These are phyloP conservation scores for Sugiyamaella valdiviana DNA, from an alignment of 805 yeast genomes.

Conservation along the genomic window DNA sequence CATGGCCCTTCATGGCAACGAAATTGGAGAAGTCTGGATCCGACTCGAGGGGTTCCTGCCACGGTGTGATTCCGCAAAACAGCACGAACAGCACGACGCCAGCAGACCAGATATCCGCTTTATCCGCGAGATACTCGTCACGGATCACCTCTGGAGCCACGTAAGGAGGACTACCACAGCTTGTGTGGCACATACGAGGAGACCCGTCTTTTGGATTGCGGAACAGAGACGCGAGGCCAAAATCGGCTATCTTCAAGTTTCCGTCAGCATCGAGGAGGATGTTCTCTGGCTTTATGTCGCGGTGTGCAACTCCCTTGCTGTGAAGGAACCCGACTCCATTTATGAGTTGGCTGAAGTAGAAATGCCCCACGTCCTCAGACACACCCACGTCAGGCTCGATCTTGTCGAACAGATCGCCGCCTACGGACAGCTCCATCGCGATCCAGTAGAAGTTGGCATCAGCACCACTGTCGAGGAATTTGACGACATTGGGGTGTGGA, in stretches of 20 bases:
- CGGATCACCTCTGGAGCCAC: constrained; percentile 66
- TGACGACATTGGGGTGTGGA: constrained; percentile 55
- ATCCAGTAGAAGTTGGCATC: constrained; percentile 57
- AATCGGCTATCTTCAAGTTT: constrained; percentile 67
- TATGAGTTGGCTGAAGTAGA: constrained; percentile 60
- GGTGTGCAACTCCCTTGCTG: constrained; percentile 55
- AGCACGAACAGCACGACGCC: constrained; percentile 60
- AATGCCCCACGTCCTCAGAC: constrained; percentile 58
- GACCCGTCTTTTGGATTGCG: constrained; percentile 43
- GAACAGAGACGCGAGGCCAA: constrained; percentile 65
- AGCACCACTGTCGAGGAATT: constrained; percentile 48
- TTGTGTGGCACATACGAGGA: constrained; percentile 30
- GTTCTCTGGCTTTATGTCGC: constrained; percentile 64
- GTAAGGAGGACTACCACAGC: constrained; percentile 70
- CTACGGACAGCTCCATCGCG: constrained; percentile 60
- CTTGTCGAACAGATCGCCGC: constrained; percentile 74
- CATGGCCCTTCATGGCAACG: constrained; percentile 40
- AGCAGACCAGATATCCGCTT: constrained; percentile 63
- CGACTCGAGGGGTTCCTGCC: constrained; percentile 55
- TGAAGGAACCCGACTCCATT: constrained; percentile 59
- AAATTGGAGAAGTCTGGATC: constrained; percentile 45
- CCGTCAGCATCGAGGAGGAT: constrained; percentile 57
- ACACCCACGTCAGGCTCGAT: constrained; percentile 72
- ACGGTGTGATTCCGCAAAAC: constrained; percentile 60
- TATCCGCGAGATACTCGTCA: constrained; percentile 50